Conservation (phyloP, 306 rosid genomes). For the Cucumis cinereus region DNA sequence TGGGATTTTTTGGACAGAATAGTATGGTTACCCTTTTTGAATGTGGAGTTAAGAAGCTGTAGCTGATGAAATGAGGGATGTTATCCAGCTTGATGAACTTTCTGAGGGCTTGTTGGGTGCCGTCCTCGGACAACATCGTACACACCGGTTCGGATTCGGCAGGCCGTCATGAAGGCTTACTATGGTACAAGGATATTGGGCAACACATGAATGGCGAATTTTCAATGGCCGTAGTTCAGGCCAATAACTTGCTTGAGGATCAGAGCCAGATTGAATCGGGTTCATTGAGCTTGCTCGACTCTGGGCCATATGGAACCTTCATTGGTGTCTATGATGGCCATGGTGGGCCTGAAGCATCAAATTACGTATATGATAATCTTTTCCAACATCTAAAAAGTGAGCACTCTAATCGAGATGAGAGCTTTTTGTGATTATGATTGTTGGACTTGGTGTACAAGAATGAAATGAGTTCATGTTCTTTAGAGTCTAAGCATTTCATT, state of each 20-base stretch:
- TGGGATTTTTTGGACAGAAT: constrained; percentile 10
- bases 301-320: constrained; percentile 76
- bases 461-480: background rate
- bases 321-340: constrained; percentile 87
- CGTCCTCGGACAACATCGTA: constrained; percentile 31
- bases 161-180: constrained; percentile 68
- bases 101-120: constrained; percentile 77
- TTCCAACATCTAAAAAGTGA: constrained; percentile 74
- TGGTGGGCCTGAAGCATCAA: constrained; percentile 93
- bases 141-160: constrained; percentile 40
- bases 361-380: constrained; percentile 59
- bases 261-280: constrained; percentile 95
- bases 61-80: constrained; percentile 97
- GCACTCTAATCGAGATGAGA: background rate
- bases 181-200: constrained; percentile 87
- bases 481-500: background rate
- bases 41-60: constrained; percentile 50
- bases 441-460: background rate
- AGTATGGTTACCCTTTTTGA: constrained; percentile 46
- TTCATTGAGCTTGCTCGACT: constrained; percentile 51
- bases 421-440: background rate
- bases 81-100: constrained; percentile 75
- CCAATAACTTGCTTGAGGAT: constrained; percentile 91
- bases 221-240: constrained; percentile 94
- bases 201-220: constrained; percentile 79